phyloP scores from a whole-genome alignment of 1,284 basidiomycete genomes.

The Ceratorhiza oryzae-sativae region DNA sequence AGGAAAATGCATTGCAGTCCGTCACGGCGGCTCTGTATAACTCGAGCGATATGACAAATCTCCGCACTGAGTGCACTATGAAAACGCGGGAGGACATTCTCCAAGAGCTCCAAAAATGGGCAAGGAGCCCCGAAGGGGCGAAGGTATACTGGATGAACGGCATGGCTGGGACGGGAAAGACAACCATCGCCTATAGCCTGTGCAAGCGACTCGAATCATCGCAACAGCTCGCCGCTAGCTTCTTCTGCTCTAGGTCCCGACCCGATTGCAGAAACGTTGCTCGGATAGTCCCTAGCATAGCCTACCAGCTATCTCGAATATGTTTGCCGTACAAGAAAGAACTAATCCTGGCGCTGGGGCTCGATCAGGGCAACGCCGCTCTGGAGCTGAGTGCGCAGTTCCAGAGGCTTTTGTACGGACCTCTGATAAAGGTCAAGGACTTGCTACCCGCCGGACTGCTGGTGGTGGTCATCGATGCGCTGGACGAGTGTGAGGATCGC shows the following conservation, averaged over 20 bases:
- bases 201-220: neutral
- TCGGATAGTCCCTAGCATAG: neutral
- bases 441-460: neutral
- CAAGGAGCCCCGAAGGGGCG: neutral
- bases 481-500: slow-evolving; percentile 30
- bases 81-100: neutral
- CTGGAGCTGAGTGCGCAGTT: neutral
- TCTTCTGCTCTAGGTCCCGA: neutral
- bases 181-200: neutral
- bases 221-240: neutral
- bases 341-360: neutral
- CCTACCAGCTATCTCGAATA: neutral
- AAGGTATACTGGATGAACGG: neutral
- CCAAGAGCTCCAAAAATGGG: neutral
- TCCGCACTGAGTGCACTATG: neutral
- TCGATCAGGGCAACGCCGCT: neutral
- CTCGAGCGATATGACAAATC: no score
- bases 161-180: neutral
- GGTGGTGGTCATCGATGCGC: slow-evolving; percentile 31
- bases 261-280: neutral
- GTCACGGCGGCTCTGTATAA: no score
- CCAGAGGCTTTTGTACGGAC: neutral
- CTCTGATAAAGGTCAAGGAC: neutral
- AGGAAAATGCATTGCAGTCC: no score
- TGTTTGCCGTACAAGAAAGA: neutral